phyloP scores from a whole-genome alignment of 495 filamentous ascomycete genomes.

The Parathielavia appendiculata region DNA sequence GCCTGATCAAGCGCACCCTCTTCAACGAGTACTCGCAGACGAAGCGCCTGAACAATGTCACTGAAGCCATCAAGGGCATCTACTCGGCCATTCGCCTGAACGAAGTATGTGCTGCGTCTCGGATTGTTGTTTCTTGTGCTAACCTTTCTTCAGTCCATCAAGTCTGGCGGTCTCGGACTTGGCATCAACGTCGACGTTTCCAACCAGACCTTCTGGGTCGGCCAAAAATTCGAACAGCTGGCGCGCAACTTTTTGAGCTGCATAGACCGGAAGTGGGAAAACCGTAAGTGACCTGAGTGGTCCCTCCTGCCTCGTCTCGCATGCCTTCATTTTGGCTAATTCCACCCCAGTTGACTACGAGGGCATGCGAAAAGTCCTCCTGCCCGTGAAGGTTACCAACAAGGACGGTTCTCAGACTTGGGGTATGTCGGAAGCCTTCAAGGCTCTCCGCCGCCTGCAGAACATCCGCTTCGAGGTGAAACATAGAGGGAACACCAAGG shows the following conservation, averaged over 20 bases:
- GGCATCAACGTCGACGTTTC: constrained; percentile 79
- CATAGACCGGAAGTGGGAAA: constrained; percentile 12
- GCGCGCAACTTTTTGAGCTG: constrained; percentile 23
- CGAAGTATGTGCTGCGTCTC: constrained; percentile 13
- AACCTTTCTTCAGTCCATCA: constrained; percentile 28
- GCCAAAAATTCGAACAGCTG: constrained; percentile 33
- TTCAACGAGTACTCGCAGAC: constrained; percentile 47
- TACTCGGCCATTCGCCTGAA: constrained; percentile 74
- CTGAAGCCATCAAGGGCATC: constrained; percentile 77
- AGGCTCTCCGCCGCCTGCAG: constrained; percentile 50
- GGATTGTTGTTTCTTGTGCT: neutral
- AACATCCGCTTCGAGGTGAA: constrained; percentile 63
- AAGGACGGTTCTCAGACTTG: neutral
- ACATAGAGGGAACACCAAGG: constrained; percentile 47
- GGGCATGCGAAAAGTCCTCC: constrained; percentile 16
- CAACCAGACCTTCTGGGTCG: constrained; percentile 69
- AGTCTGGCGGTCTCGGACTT: constrained; percentile 48
- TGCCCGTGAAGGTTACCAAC: constrained; percentile 14
- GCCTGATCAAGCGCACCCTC: constrained; percentile 71
- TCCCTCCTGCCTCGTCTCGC: neutral
- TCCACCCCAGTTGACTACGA: constrained; percentile 10
- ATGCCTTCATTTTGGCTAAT: neutral
- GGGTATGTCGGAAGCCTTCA: constrained; percentile 38
- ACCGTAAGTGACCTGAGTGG: constrained; percentile 6
- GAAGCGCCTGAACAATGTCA: constrained; percentile 21